Base-by-base conservation (phyloP, 495 filamentous ascomycete genomes). In the Chaetomidium leptoderma region DNA sequence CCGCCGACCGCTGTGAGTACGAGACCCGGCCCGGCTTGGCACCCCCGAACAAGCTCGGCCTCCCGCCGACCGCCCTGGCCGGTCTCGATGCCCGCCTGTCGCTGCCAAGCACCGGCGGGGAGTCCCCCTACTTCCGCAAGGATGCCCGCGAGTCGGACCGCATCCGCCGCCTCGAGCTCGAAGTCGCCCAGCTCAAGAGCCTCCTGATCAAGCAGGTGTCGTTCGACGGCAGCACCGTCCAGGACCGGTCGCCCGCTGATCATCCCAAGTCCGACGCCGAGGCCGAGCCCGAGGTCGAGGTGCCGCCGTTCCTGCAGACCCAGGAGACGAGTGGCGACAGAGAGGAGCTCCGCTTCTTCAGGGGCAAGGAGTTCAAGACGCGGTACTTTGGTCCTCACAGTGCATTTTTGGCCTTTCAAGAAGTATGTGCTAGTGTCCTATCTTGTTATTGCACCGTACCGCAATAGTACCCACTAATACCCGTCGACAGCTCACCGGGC, bases 341-440 rank as follows among this genome's bases (percentile, higher is more conserved):
- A 24, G 64, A 70, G 19, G 72, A 75, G 46, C 57, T 71, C 17
- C 67, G 70, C 53, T 74, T 72, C 59, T 68, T 72, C 56, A 62
- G 71, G 8, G 67, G 65, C 55, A 69, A 67, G 48, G 69, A 74
- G 49, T 78, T 76, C 62, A 77, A 75, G 63, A 76, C 73, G 7
- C 72, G 76, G 47, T 80, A 78, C 59, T 74, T 72, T 56, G 77
- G 76, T 3, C 77, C 77, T 0, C 72, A 78, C 46, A 80, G 76
- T 57, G 75, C 75, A 23, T 77, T 70, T 54, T 53, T 73, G 43
- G 72, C 72, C 27, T 73, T 74, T 43, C 54, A 63, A 21, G 72
- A 74, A 32, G 70, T 73, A 63, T 42, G 53, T 59, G 50, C 7
- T 24, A 24, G 21, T 23, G 42, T 16, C 27, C 26, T 37, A 4